phyloP scores from a whole-genome alignment of 208 protist genomes.

The Leishmania mexicana region DNA sequence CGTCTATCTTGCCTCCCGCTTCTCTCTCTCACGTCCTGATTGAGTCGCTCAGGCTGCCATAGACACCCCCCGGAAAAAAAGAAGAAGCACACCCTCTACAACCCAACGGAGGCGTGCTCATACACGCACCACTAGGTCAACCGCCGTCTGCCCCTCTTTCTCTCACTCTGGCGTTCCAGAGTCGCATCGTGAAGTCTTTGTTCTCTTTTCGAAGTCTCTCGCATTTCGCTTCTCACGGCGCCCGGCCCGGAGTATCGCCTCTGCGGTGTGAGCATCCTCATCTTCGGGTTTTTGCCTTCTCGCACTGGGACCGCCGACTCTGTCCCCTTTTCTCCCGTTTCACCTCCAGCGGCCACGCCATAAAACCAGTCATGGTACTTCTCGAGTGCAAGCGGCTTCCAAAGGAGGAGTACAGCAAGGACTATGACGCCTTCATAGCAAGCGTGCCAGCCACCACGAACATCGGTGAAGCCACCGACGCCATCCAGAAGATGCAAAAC shows the following conservation, averaged over 20 bases:
- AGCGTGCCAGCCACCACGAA: slow-evolving; percentile 61
- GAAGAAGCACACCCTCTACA: neutral
- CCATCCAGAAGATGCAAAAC: slow-evolving; percentile 83
- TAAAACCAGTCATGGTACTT: slow-evolving; percentile 69
- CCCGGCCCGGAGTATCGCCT: neutral
- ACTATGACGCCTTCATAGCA: slow-evolving; percentile 83
- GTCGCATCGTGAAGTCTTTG: neutral
- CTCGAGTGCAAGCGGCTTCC: slow-evolving; percentile 90
- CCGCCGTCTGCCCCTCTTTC: neutral
- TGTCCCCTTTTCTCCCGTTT: too few species aligned
- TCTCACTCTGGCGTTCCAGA: neutral
- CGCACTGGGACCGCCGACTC: neutral
- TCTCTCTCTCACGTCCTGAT: neutral
- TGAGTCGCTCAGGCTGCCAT: neutral
- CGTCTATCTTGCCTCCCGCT: neutral
- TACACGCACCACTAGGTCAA: slow-evolving; percentile 1
- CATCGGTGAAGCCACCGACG: slow-evolving; percentile 77
- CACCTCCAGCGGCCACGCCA: too few species aligned
- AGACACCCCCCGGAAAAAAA: neutral
- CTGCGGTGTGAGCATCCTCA: neutral
- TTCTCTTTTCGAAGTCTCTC: neutral
- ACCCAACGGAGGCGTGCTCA: neutral
- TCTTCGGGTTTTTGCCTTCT: neutral
- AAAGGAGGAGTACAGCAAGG: slow-evolving; percentile 92
- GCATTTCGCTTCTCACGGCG: neutral